Evolutionary conservation across 441 rosid species (phyloP), one percentile per base, ranked within the genome.

Genomic region (Populus hybrid): DNA sequence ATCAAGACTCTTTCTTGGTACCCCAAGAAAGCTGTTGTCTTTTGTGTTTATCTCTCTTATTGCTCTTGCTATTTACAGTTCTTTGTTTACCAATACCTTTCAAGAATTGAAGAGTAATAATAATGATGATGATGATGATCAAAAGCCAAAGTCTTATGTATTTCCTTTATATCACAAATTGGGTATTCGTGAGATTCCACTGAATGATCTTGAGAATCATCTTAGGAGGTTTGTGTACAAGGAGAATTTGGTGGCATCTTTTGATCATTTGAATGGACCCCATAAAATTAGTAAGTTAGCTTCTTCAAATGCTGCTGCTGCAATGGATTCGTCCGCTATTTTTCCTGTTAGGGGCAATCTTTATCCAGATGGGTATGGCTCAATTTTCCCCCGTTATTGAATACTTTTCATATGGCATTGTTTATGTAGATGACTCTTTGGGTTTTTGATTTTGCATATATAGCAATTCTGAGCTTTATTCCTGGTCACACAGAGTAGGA

Each of bases 341-440:
- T 88, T 92, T 45, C 99, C 98, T 24, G 90, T 89, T 14, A 84
- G 80, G 66, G 99, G 98, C 70, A 91, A 87, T 84, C 90, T 95
- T 76, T 89, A 76, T 87, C 94, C 98, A 63, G 93, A 92, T 84
- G 99, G 98, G 99, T 93, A 87, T 74, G 88, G 71, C 24, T 70
- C 38, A 26, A 75, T 64, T 59, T 75, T 31, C 21, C 53, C 64
- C 28, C 73, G 73, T 76, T 75, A 7, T 69, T 42, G 35, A 26
- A 6, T 42, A 68, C 7, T 16, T 14, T 28, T 31, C 20, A 20
- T 12, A 45, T 45, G 53, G 18, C 6, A 45, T 14, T 45, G 53
- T 45, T 45, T 14, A 45, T 45, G 18, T 45, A 12, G 16, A 45
- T 45, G 18, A 45, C 53, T 12, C 16, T 1, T 24, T 64, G 24